Base-by-base conservation (phyloP, 768 basidiomycete genomes). In the Fistulinella prunicolor region DNA sequence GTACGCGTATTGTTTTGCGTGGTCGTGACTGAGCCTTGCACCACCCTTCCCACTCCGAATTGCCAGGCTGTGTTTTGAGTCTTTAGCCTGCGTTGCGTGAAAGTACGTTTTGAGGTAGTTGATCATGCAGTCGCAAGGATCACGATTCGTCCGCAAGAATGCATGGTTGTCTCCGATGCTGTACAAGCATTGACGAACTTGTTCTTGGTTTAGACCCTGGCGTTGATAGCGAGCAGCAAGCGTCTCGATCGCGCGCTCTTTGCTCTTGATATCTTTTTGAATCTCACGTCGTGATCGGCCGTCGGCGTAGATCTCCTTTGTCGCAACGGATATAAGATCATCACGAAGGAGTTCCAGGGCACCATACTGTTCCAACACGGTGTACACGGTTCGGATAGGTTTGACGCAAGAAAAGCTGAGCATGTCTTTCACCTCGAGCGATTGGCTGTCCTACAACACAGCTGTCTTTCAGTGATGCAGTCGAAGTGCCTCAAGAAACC, bases 151-250 rank as follows among this genome's bases (percentile, higher is more conserved):
- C 23, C 90, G 81, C 53, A 92, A 69, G 75, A 93, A 93, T 10
- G 90, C 87, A 61, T 92, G 88, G 59, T 93, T 93, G 66, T 93
- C 90, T 3, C 90, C 90, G 42, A 93, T 91, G 57, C 85, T 88
- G 64, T 92, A 93, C 42, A 93, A 65, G 60, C 89, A 91, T 60
- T 90, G 86, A 24, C 84, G 77, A 9, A 89, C 70, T 39, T 75
- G 68, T 60, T 92, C 89, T 54, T 82, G 82, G 12, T 73, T 69
- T 17, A 89, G 73, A 6, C 76, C 78, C 16, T 73, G 69, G 17
- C 77, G 74, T 23, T 78, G 72, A 59, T 89, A 90, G 29, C 78
- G 80, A 19, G 72, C 43, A 2, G 89, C 78, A 3, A 93, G 79
- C 0, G 73, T 73, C 65, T 91, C 90, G 51, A 93, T 89, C 12